A percentile compares a stretch with the other conserved stretches of the same genome.
phyloP scores from a whole-genome alignment of 2,329 filamentous ascomycete genomes.

The Aureobasidium melanogenum region DNA sequence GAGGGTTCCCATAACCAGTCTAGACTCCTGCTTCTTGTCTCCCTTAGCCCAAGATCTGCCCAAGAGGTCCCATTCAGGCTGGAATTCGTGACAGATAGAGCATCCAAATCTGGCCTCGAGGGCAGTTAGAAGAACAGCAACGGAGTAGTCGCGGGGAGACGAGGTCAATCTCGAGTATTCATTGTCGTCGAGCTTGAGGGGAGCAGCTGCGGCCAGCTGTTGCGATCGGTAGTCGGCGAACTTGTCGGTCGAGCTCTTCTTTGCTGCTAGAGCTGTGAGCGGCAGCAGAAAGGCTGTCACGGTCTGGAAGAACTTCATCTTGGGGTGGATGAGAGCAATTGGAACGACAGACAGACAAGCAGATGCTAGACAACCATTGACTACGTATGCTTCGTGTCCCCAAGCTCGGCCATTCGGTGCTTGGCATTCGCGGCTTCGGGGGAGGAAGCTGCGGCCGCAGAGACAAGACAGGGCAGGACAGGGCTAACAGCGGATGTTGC shows the following conservation, averaged over 20 bases:
- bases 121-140: constrained; percentile 78
- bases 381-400: constrained; percentile 9
- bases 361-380: background rate
- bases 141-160: constrained; percentile 72
- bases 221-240: constrained; percentile 65
- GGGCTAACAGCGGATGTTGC: background rate
- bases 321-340: background rate
- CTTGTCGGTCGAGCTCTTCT: constrained; percentile 52
- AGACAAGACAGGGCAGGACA: background rate
- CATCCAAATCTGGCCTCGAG: constrained; percentile 77
- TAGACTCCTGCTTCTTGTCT: constrained; percentile 63
- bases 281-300: constrained; percentile 56
- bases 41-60: constrained; percentile 80
- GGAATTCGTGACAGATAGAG: constrained; percentile 78
- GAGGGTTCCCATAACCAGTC: constrained; percentile 71
- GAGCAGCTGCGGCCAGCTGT: constrained; percentile 49
- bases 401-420: constrained; percentile 4
- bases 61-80: constrained; percentile 87
- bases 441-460: background rate
- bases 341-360: background rate
- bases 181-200: constrained; percentile 69
- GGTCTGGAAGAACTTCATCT: constrained; percentile 59
- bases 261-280: constrained; percentile 52
- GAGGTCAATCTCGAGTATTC: constrained; percentile 68
- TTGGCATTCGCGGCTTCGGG: background rate